Conservation (phyloP, 208 protist species). For the Acanthamoeba lenticulata region DNA sequence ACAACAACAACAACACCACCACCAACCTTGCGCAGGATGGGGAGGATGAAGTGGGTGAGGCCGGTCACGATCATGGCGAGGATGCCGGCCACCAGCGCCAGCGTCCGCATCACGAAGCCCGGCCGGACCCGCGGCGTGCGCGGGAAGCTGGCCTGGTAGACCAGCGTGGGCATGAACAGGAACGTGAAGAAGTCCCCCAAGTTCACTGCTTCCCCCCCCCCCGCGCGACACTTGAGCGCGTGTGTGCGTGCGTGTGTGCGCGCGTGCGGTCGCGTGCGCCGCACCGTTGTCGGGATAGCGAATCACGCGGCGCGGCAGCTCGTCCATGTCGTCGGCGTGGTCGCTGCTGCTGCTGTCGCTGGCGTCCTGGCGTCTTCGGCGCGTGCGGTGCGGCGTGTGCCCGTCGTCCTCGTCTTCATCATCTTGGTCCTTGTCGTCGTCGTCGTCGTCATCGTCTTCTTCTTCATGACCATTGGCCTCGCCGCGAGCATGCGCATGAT, state of each 20-base stretch:
- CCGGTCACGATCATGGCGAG: not conserved
- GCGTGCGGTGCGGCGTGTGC: not conserved
- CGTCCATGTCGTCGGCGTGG: not conserved
- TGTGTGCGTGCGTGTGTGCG: not conserved
- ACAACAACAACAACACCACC: not conserved
- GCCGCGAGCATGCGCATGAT: not conserved
- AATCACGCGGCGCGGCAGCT: not conserved
- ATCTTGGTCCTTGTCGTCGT: not conserved
- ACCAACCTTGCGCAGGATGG: constrained; percentile 3
- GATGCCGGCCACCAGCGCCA: not conserved
- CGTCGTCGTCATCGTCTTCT: not conserved
- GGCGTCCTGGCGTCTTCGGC: not conserved
- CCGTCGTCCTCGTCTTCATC: not conserved
- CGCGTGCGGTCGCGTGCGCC: not conserved
- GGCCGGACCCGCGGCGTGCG: not conserved
- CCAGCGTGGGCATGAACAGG: constrained; percentile 29
- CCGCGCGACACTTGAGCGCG: too few species aligned
- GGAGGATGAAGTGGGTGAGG: constrained; percentile 19
- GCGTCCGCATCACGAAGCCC: not conserved
- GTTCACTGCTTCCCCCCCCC: too few species aligned
- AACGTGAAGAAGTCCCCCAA: not conserved
- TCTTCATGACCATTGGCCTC: not conserved
- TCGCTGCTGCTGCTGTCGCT: not conserved
- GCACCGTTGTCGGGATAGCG: constrained; percentile 15
- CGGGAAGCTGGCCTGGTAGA: constrained; percentile 36